phyloP scores from a whole-genome alignment of 331 rosid species.

The Rosa hybrid region DNA sequence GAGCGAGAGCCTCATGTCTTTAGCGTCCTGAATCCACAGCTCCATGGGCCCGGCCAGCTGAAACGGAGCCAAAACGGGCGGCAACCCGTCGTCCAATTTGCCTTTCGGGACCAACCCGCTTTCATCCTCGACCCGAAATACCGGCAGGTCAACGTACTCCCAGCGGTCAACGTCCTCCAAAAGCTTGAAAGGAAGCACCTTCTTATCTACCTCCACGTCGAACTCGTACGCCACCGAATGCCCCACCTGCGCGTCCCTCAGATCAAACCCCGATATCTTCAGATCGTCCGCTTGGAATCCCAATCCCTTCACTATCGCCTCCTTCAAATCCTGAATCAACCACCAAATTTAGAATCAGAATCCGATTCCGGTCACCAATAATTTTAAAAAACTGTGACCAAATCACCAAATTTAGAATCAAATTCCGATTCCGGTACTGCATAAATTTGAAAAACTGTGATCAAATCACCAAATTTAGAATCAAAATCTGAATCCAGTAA shows the following conservation, averaged over 20 bases:
- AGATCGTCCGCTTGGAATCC: constrained; percentile 67
- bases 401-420: no score
- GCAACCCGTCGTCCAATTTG: constrained; percentile 34
- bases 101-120: constrained; percentile 51
- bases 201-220: constrained; percentile 69
- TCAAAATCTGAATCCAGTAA: no score
- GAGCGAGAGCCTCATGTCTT: constrained; percentile 74
- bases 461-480: neutral
- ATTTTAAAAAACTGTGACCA: no score
- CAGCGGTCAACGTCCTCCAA: constrained; percentile 76
- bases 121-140: constrained; percentile 60
- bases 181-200: constrained; percentile 78
- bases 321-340: constrained; percentile 71
- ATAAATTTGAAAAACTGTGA: neutral
- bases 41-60: constrained; percentile 97
- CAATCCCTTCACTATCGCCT: constrained; percentile 68
- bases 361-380: no score
- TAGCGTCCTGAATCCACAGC: constrained; percentile 92
- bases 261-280: constrained; percentile 71
- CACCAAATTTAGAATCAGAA: neutral
- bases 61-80: constrained; percentile 91
- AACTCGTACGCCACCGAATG: constrained; percentile 86
- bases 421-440: no score
- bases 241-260: constrained; percentile 77
- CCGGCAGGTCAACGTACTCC: constrained; percentile 83